Base-by-base conservation (phyloP, 345 rosid species). In the Mangifera indica region DNA sequence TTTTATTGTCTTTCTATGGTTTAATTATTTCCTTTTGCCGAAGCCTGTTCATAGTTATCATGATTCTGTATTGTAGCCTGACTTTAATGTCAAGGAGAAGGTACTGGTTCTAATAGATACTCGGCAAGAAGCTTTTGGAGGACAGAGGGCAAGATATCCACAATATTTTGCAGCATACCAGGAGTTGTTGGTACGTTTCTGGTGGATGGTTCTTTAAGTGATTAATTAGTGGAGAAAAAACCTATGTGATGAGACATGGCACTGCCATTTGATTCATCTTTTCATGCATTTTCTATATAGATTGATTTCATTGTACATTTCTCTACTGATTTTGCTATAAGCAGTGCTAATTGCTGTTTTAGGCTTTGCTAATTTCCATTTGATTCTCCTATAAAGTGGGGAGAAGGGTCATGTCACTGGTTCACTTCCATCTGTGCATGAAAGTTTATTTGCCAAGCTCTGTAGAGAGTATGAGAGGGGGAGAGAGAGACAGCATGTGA, bases 51-150 rank as follows among this genome's bases (percentile, higher is more conserved):
- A 76, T 68, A 66, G 72, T 62, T 80, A 72, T 77, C 69, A 25
- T 77, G 20, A 69, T 85, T 70, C 70, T 66, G 69, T 54, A 74
- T 70, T 81, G 78, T 81, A 92, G 98, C 92, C 96, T 4, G 98
- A 92, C 81, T 75, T 81, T 60, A 91, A 86, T 77, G 98, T 91
- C 76, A 96, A 96, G 82, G 97, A 91, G 89, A 96, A 96, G 92
- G 87, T 96, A 76, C 67, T 96, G 76, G 81, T 72, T 70, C 87
- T 96, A 66, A 83, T 96, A 51, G 99, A 93, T 75, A 96, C 96
- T 49, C 93, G 99, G 99, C 99, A 96, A 91, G 99, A 96, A 82
- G 98, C 97, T 66, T 96, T 96, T 79, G 99, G 98, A 72, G 98
- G 97, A 53, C 78, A 97, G 26, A 88, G 95, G 82, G 93, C 99